phyloP scores from a whole-genome alignment of 495 filamentous ascomycete genomes.

The Podospora australis region DNA sequence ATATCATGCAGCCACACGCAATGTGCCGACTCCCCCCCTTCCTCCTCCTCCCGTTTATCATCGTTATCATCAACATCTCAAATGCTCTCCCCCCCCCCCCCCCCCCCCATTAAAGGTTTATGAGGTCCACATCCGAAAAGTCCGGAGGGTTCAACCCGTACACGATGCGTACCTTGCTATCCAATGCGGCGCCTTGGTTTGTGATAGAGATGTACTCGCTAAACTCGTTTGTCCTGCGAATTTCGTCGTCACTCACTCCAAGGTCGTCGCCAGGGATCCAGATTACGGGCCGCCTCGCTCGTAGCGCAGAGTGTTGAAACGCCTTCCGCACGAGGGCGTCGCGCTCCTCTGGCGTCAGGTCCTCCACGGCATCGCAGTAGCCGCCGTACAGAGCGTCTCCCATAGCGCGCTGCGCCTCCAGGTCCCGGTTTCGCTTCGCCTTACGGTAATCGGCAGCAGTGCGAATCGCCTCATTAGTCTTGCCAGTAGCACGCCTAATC shows the following conservation, averaged over 20 bases:
- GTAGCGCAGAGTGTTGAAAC: slow-evolving; percentile 84
- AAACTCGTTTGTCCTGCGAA: slow-evolving; percentile 67
- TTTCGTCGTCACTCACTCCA: slow-evolving; percentile 87
- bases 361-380: slow-evolving; percentile 87
- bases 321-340: slow-evolving; percentile 81
- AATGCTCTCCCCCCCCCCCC: background rate
- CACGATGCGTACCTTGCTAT: slow-evolving; percentile 76
- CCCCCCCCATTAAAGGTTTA: slow-evolving; percentile 57
- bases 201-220: slow-evolving; percentile 87
- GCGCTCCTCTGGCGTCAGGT: slow-evolving; percentile 84
- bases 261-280: slow-evolving; percentile 94
- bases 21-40: background rate
- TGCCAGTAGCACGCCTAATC: slow-evolving; percentile 36
- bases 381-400: slow-evolving; percentile 80
- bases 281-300: slow-evolving; percentile 77
- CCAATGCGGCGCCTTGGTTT: slow-evolving; percentile 83
- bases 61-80: background rate
- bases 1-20: background rate
- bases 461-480: slow-evolving; percentile 30
- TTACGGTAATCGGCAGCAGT: slow-evolving; percentile 35
- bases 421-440: slow-evolving; percentile 37
- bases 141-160: slow-evolving; percentile 87
- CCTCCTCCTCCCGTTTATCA: background rate
- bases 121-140: slow-evolving; percentile 84
- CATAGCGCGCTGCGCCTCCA: slow-evolving; percentile 64